These are phyloP conservation scores for Aquilaria malaccensis DNA, from an alignment of 345 rosid species.

Conservation along the genomic window DNA sequence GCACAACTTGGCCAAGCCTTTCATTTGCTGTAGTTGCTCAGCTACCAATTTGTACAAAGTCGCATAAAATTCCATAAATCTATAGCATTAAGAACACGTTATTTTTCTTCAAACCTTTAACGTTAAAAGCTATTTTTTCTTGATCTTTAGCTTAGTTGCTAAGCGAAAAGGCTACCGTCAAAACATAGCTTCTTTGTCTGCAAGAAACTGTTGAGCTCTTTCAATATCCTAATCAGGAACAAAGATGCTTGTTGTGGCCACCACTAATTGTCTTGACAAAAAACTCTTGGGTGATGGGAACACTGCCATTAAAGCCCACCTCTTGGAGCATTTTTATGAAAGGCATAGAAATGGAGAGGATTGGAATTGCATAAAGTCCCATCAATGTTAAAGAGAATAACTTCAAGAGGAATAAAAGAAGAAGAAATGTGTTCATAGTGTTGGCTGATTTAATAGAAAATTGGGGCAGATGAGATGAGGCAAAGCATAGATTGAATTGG, in stretches of 20 bases:
- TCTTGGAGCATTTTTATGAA: conserved; percentile 41
- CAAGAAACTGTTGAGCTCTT: conserved; percentile 24
- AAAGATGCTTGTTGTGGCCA: conserved; percentile 25
- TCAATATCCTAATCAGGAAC: conserved; percentile 22
- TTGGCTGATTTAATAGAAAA: too few species aligned
- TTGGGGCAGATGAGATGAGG: too few species aligned
- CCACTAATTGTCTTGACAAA: conserved; percentile 31
- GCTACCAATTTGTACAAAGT: conserved; percentile 25
- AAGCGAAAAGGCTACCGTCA: conserved; percentile 14
- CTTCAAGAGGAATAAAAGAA: conserved; percentile 26
- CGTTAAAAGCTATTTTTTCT: too few species aligned
- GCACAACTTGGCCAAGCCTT: conserved; percentile 25
- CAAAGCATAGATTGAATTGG: background rate
- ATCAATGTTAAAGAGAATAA: conserved; percentile 39
- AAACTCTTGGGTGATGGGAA: conserved; percentile 30
- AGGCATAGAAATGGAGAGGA: conserved; percentile 35
- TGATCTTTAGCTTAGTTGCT: too few species aligned
- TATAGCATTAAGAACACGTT: background rate
- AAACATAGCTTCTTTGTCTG: conserved; percentile 31
- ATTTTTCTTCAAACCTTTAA: background rate
- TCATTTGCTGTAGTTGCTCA: conserved; percentile 24
- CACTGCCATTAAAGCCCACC: conserved; percentile 33
- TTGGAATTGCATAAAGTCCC: conserved; percentile 45
- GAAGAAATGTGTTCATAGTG: conserved; percentile 18
- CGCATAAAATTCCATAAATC: too few species aligned